These are phyloP conservation scores for Astrothelium subdiscretum DNA, from an alignment of 495 filamentous ascomycete genomes.

Conservation along the genomic window DNA sequence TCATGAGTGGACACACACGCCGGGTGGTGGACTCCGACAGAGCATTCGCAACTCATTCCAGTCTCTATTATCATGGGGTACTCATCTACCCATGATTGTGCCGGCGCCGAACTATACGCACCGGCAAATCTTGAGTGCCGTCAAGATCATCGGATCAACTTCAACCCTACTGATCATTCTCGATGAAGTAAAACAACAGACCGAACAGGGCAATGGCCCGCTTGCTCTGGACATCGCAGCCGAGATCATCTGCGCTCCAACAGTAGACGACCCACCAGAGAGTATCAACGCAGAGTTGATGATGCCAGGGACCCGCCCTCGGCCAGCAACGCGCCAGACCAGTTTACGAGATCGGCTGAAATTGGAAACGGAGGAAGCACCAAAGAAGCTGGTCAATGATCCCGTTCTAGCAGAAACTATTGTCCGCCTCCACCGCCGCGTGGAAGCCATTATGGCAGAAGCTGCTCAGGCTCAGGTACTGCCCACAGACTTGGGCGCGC, in stretches of 20 bases:
- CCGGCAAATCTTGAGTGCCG: conserved; percentile 53
- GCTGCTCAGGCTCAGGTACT: background rate
- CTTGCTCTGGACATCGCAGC: conserved; percentile 64
- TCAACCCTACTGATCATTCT: conserved; percentile 50
- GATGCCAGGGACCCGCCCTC: conserved; percentile 33
- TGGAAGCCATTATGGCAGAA: conserved; percentile 44
- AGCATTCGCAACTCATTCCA: conserved; percentile 55
- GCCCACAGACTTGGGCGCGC: conserved; percentile 7
- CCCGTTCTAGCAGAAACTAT: conserved; percentile 58
- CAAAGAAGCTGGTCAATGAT: conserved; percentile 45
- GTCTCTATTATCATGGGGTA: conserved; percentile 59
- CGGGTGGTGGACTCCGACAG: conserved; percentile 48
- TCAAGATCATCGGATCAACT: conserved; percentile 58
- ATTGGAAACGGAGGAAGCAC: conserved; percentile 48
- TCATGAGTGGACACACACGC: conserved; percentile 57
- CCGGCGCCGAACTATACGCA: conserved; percentile 70
- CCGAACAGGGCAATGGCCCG: conserved; percentile 40
- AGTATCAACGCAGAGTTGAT: conserved; percentile 21
- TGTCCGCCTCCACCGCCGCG: conserved; percentile 64
- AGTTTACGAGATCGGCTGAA: conserved; percentile 63
- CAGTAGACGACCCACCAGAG: conserved; percentile 32
- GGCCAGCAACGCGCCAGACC: conserved; percentile 12
- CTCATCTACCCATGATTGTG: conserved; percentile 45
- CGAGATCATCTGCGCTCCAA: conserved; percentile 61
- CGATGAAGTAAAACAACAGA: conserved; percentile 56